phyloP scores from a whole-genome alignment of 768 basidiomycete species.

The Dendrothele bispora region DNA sequence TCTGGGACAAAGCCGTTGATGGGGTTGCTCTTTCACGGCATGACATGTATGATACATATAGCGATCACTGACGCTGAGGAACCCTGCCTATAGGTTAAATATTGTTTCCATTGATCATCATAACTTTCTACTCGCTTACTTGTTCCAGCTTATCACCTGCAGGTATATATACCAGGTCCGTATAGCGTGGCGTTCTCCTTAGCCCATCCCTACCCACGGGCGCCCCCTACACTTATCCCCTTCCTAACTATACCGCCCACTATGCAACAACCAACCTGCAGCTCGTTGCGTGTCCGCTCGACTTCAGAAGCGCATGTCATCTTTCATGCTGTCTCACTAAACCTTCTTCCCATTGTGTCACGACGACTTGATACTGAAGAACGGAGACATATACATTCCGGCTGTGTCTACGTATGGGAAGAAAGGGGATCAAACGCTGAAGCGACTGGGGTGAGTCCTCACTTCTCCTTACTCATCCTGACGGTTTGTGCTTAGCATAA shows the following conservation, averaged over 20 bases:
- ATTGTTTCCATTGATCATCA: conserved; percentile 7
- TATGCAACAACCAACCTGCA: conserved; percentile 71
- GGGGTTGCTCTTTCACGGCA: no score
- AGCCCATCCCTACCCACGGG: no score
- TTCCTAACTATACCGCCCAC: conserved; percentile 40
- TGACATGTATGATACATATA: no score
- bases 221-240: neutral
- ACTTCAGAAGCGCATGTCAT: conserved; percentile 70
- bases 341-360: conserved; percentile 62
- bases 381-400: conserved; percentile 65
- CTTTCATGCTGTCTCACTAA: conserved; percentile 67
- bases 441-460: conserved; percentile 55
- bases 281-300: conserved; percentile 59
- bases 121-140: conserved; percentile 3
- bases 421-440: conserved; percentile 69
- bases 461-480: conserved; percentile 2
- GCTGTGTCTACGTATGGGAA: conserved; percentile 83
- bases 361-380: conserved; percentile 78
- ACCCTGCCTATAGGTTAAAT: conserved; percentile 6
- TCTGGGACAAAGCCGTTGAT: no score
- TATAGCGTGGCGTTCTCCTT: no score
- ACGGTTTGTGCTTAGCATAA: conserved; percentile 2
- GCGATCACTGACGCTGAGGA: no score
- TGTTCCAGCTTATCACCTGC: neutral
- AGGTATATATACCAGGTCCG: conserved; percentile 8